Percentiles rank a stretch among this genome's conserved stretches.
These are phyloP conservation scores for Talaromyces atroroseus DNA, from an alignment of 2,329 filamentous ascomycete genomes.

Conservation along the genomic window DNA sequence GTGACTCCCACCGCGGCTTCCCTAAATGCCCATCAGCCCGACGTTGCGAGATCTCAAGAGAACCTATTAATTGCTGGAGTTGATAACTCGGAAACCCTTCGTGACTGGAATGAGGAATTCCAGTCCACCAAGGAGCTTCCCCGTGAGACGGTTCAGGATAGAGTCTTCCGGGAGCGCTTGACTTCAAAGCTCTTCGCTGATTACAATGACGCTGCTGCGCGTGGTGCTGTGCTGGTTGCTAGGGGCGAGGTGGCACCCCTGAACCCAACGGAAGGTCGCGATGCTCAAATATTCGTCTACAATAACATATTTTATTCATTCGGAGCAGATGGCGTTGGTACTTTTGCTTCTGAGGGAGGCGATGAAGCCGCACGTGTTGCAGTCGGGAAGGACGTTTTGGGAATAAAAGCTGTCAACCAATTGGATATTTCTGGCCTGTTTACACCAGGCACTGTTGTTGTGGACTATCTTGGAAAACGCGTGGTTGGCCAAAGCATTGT, in stretches of 20 bases:
- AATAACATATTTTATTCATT: slow-evolving; percentile 99
- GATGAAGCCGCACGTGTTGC: slow-evolving; percentile 94
- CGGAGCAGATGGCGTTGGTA: slow-evolving; percentile 93
- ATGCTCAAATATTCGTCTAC: slow-evolving; percentile 98
- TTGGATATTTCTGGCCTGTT: slow-evolving; percentile 92
- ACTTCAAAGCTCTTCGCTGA: slow-evolving; percentile 96
- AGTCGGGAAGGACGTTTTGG: slow-evolving; percentile 91
- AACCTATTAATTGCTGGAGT: slow-evolving; percentile 83
- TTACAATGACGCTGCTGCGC: slow-evolving; percentile 90
- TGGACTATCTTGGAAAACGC: slow-evolving; percentile 95
- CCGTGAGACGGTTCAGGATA: slow-evolving; percentile 87
- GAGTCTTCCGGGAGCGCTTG: slow-evolving; percentile 89
- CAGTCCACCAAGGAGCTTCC: slow-evolving; percentile 93
- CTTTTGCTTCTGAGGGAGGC: slow-evolving; percentile 91
- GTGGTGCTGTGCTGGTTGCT: slow-evolving; percentile 86
- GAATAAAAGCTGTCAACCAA: slow-evolving; percentile 93
- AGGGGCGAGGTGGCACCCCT: slow-evolving; percentile 86
- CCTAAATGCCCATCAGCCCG: slow-evolving; percentile 66
- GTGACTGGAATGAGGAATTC: slow-evolving; percentile 99
- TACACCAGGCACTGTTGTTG: slow-evolving; percentile 90
- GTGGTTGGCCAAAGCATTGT: slow-evolving; percentile 98
- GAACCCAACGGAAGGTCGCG: slow-evolving; percentile 85
- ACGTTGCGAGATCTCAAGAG: slow-evolving; percentile 87
- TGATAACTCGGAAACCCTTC: slow-evolving; percentile 87
- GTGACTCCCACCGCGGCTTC: slow-evolving; percentile 63